Conservation (phyloP, 352 stramenopile genomes). For the Pythium sukuiense region DNA sequence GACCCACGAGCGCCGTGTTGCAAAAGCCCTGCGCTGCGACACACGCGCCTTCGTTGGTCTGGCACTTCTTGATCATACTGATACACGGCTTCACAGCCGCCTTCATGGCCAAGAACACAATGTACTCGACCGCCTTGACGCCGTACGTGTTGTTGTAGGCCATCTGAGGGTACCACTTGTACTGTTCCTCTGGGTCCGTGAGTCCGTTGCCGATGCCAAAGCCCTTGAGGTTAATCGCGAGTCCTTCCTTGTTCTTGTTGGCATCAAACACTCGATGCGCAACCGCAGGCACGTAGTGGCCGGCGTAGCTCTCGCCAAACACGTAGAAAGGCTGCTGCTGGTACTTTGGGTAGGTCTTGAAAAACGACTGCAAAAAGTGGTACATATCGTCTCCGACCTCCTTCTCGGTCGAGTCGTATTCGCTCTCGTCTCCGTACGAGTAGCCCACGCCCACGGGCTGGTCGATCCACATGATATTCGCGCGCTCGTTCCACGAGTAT, state of each 20-base stretch:
- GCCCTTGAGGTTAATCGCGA: constrained; percentile 90
- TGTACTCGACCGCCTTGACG: constrained; percentile 64
- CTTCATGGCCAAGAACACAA: constrained; percentile 70
- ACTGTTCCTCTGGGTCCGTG: constrained; percentile 92
- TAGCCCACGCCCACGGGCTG: constrained; percentile 95
- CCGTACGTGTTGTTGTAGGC: constrained; percentile 91
- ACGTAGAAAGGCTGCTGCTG: constrained; percentile 91
- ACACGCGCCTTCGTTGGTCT: constrained; percentile 72
- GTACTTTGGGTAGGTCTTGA: constrained; percentile 90
- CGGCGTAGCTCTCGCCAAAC: constrained; percentile 92
- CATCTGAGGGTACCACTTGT: constrained; percentile 83
- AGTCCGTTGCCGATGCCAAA: constrained; percentile 97
- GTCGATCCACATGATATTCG: constrained; percentile 97
- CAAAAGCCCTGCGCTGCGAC: constrained; percentile 89
- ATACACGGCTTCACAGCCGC: constrained; percentile 56
- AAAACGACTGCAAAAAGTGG: constrained; percentile 95
- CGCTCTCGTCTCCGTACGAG: constrained; percentile 87
- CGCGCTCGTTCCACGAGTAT: constrained; percentile 92
- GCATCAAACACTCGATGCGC: constrained; percentile 70
- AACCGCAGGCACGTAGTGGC: constrained; percentile 93
- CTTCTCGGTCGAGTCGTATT: constrained; percentile 90
- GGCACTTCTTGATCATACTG: constrained; percentile 86
- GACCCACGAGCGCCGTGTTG: constrained; percentile 75
- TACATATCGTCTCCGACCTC: constrained; percentile 95
- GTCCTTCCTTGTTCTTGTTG: constrained; percentile 62